Percentiles rank a stretch among this genome's conserved stretches.
These are phyloP conservation scores for Coccomyxa subellipsoidea DNA, from an alignment of 163 green algal genomes.

Conservation along the genomic window DNA sequence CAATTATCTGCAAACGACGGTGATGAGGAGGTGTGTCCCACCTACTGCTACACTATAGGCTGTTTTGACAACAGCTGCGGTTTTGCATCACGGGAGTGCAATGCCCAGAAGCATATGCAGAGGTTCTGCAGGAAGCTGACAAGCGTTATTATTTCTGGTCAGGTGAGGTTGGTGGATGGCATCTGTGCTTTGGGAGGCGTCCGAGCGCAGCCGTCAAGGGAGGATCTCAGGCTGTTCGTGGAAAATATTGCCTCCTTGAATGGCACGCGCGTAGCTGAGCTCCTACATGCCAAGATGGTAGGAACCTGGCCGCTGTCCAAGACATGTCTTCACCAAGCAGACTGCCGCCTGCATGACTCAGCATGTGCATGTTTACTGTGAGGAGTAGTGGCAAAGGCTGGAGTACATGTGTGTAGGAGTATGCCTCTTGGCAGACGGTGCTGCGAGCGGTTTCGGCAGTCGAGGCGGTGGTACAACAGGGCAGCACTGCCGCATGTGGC, in stretches of 20 bases:
- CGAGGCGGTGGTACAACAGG: slow-evolving; percentile 65
- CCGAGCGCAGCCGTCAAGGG: slow-evolving; percentile 55
- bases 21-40: not conserved
- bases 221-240: slow-evolving; percentile 78
- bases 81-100: no score
- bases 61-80: no score
- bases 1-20: not conserved
- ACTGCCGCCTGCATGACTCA: no score
- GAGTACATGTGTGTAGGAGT: slow-evolving; percentile 12
- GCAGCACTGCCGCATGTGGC: slow-evolving; percentile 51
- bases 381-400: not conserved
- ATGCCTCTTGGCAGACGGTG: slow-evolving; percentile 58
- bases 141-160: not conserved
- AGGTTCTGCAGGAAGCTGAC: not conserved
- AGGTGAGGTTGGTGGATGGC: slow-evolving; percentile 54
- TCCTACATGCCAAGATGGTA: slow-evolving; percentile 73
- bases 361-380: not conserved
- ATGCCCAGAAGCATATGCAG: no score
- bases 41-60: no score
- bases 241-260: slow-evolving; percentile 59
- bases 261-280: slow-evolving; percentile 55
- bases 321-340: no score
- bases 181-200: slow-evolving; percentile 69
- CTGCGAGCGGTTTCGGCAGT: slow-evolving; percentile 72
- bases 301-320: not conserved